A percentile compares a stretch with the other conserved stretches of the same genome.
Evolutionary conservation across 1,139 yeast genomes (phyloP).

Genomic region (Zygosaccharomyces sapae): DNA sequence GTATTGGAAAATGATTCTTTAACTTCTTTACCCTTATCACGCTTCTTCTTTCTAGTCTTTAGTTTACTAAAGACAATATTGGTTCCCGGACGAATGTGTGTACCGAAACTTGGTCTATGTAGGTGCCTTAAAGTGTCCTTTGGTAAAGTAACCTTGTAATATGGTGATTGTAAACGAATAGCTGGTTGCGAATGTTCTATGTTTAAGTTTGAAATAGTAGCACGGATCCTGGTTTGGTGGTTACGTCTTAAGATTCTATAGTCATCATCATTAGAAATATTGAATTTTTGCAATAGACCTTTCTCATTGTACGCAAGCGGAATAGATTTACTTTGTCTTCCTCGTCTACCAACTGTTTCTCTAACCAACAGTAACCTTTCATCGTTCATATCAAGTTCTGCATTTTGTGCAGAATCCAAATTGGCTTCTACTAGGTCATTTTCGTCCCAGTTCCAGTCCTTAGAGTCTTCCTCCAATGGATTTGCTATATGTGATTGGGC

Average conservation of each 20-base stretch:
- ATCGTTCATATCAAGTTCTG: conserved; percentile 76
- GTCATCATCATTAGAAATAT: conserved; percentile 82
- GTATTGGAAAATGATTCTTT: conserved; percentile 69
- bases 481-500: conserved; percentile 18
- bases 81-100: conserved; percentile 68
- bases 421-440: conserved; percentile 78
- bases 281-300: conserved; percentile 52
- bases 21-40: conserved; percentile 79
- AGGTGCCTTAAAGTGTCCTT: conserved; percentile 69
- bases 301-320: conserved; percentile 27
- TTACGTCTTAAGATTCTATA: conserved; percentile 80
- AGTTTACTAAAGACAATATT: conserved; percentile 69
- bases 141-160: conserved; percentile 72
- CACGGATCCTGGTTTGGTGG: conserved; percentile 86
- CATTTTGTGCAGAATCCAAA: conserved; percentile 44
- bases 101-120: conserved; percentile 69
- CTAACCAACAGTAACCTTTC: conserved; percentile 63
- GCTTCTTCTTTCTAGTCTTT: conserved; percentile 80
- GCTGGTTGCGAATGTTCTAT: conserved; percentile 95
- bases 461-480: conserved; percentile 31
- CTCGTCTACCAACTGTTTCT: conserved; percentile 19
- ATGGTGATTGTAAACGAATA: conserved; percentile 80
- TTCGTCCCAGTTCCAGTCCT: conserved; percentile 67
- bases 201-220: conserved; percentile 84
- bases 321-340: conserved; percentile 17